Percentiles rank a stretch among this genome's conserved stretches.
These are phyloP conservation scores for Solanum habrochaites DNA, from an alignment of 257 asterid genomes.

Conservation along the genomic window DNA sequence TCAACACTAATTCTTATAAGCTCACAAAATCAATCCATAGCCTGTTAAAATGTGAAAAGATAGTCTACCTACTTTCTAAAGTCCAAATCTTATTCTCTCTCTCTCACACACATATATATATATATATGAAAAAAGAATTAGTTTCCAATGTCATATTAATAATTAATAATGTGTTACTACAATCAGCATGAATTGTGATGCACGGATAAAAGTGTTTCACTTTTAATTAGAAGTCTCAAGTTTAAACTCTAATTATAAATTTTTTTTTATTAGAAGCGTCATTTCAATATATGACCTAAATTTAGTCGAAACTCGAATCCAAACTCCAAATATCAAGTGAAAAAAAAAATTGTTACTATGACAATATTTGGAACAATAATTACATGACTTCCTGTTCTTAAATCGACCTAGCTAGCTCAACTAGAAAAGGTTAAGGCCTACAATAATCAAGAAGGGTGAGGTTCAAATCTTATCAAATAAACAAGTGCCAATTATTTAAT, in stretches of 20 bases:
- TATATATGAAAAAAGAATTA: not conserved
- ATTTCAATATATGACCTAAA: accelerated
- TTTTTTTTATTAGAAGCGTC: accelerated
- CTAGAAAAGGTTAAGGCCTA: not conserved
- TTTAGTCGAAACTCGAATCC: too few species aligned
- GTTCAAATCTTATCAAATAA: not conserved
- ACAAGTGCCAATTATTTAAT: not conserved
- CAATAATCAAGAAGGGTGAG: not conserved
- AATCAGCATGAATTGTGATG: not conserved
- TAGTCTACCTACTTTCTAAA: not conserved
- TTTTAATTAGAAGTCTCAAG: too few species aligned
- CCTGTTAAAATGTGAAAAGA: not conserved
- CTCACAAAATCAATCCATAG: not conserved
- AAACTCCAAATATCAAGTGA: accelerated
- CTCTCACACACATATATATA: too few species aligned
- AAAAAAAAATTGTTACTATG: not conserved
- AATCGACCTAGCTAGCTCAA: not conserved
- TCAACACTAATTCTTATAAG: not conserved
- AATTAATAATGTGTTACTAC: not conserved
- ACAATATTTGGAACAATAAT: not conserved
- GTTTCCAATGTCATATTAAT: not conserved
- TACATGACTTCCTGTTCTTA: not conserved
- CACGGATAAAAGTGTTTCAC: accelerated
- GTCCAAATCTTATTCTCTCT: not conserved
- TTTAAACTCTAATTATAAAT: too few species aligned